phyloP scores from a whole-genome alignment of 2,329 filamentous ascomycete genomes.

The Intubia oerlemansii region DNA sequence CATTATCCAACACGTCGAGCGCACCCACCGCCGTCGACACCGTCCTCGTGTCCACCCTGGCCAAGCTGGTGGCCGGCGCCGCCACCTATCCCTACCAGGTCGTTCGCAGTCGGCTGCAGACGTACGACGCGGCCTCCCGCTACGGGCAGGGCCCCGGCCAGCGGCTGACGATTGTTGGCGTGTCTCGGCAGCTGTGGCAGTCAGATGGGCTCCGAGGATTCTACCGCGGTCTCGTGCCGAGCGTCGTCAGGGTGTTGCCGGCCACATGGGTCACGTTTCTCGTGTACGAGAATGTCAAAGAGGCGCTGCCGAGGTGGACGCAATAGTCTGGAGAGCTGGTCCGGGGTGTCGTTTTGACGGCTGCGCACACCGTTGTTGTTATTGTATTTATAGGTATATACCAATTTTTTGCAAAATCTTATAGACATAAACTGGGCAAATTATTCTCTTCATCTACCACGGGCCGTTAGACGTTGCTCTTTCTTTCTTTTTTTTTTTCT shows the following conservation, averaged over 20 bases:
- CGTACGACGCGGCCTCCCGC: slow-evolving; percentile 55
- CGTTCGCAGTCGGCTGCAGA: slow-evolving; percentile 70
- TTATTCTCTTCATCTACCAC: no score
- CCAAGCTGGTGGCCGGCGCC: slow-evolving; percentile 77
- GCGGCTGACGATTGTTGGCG: slow-evolving; percentile 48
- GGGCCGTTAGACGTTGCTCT: no score
- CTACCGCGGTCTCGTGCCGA: slow-evolving; percentile 78
- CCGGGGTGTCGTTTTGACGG: no score
- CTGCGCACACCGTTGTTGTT: no score
- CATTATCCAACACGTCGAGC: slow-evolving; percentile 13
- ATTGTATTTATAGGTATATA: no score
- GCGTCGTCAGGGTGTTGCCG: slow-evolving; percentile 75
- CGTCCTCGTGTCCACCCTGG: slow-evolving; percentile 54
- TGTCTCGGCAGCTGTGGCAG: slow-evolving; percentile 49
- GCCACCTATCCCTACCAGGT: slow-evolving; percentile 93
- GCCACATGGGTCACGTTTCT: slow-evolving; percentile 93
- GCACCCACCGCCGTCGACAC: slow-evolving; percentile 50
- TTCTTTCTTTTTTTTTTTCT: no score
- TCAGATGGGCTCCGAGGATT: slow-evolving; percentile 69
- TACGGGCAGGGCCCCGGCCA: slow-evolving; percentile 46
- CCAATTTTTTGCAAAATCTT: no score
- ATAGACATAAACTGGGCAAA: no score
- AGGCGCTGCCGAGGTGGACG: no score
- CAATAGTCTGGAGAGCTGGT: no score
- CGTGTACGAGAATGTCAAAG: slow-evolving; percentile 91